Evolutionary conservation across 345 rosid species (phyloP).

Genomic region (Boechera stricta): DNA sequence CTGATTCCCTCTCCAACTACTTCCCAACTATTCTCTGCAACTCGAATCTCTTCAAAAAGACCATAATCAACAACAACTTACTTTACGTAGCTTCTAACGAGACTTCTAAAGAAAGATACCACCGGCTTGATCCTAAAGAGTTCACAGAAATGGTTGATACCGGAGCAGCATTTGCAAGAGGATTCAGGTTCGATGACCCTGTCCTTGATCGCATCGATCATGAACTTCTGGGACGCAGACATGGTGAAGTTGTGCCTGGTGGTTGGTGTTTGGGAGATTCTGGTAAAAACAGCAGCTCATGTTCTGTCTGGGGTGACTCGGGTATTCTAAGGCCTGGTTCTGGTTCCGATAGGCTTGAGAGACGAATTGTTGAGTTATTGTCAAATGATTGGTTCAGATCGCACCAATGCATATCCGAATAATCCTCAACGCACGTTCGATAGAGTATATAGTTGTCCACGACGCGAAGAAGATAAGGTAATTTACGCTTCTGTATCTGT

Average conservation of each 20-base stretch:
- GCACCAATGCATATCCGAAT: constrained; percentile 64
- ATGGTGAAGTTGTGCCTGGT: constrained; percentile 70
- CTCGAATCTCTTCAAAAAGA: constrained; percentile 62
- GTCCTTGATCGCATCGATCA: constrained; percentile 76
- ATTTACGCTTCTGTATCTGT: constrained; percentile 7
- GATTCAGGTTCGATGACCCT: constrained; percentile 54
- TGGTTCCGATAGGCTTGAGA: constrained; percentile 80
- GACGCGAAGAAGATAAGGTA: neutral
- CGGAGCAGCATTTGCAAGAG: constrained; percentile 89
- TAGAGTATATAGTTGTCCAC: constrained; percentile 33
- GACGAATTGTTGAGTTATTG: constrained; percentile 57
- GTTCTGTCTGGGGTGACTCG: constrained; percentile 89
- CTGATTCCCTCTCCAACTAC: constrained; percentile 71
- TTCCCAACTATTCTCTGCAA: constrained; percentile 86
- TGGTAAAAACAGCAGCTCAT: constrained; percentile 50
- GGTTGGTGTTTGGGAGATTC: constrained; percentile 94
- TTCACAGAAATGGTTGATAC: constrained; percentile 68
- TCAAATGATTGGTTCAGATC: constrained; percentile 59
- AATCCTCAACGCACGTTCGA: constrained; percentile 25
- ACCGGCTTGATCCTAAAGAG: constrained; percentile 58
- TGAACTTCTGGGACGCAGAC: constrained; percentile 67
- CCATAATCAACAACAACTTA: constrained; percentile 74
- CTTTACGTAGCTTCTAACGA: constrained; percentile 59
- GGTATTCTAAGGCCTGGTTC: constrained; percentile 82
- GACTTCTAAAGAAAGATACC: constrained; percentile 49